Conservation (phyloP, 768 basidiomycete species). For the Leccinum imitatum region DNA sequence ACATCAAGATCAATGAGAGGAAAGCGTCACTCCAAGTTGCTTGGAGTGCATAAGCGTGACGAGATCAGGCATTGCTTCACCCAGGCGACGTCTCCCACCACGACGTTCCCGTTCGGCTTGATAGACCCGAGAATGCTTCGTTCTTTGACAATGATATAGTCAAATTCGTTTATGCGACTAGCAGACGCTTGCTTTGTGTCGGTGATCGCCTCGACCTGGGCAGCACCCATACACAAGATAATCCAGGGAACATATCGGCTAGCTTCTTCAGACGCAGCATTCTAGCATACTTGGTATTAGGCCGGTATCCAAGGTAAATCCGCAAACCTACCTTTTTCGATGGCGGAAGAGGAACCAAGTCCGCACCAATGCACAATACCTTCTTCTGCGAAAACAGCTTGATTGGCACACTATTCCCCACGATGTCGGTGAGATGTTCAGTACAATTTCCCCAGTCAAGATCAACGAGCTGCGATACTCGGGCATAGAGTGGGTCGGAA, state of each 20-base stretch:
- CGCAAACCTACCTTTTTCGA: conserved; percentile 21
- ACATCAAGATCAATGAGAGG: background rate
- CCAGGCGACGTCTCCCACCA: conserved; percentile 60
- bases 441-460: conserved; percentile 47
- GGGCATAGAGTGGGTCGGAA: conserved; percentile 39
- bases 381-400: conserved; percentile 56
- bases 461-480: conserved; percentile 50
- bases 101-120: conserved; percentile 28
- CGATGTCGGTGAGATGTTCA: conserved; percentile 58
- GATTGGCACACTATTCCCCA: conserved; percentile 52
- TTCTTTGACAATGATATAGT: conserved; percentile 66
- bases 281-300: conserved; percentile 19
- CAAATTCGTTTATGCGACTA: conserved; percentile 39
- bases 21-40: conserved; percentile 8
- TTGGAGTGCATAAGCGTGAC: conserved; percentile 46
- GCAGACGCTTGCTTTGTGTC: conserved; percentile 38
- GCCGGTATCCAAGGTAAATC: no score
- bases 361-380: conserved; percentile 60
- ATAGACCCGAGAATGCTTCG: conserved; percentile 25
- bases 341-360: conserved; percentile 48
- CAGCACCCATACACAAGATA: conserved; percentile 76
- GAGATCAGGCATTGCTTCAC: conserved; percentile 77
- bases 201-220: conserved; percentile 61
- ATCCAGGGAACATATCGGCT: conserved; percentile 59
- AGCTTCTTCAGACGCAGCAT: conserved; percentile 30